Conservation (phyloP, 306 rosid genomes). For the Rosa rugosa region DNA sequence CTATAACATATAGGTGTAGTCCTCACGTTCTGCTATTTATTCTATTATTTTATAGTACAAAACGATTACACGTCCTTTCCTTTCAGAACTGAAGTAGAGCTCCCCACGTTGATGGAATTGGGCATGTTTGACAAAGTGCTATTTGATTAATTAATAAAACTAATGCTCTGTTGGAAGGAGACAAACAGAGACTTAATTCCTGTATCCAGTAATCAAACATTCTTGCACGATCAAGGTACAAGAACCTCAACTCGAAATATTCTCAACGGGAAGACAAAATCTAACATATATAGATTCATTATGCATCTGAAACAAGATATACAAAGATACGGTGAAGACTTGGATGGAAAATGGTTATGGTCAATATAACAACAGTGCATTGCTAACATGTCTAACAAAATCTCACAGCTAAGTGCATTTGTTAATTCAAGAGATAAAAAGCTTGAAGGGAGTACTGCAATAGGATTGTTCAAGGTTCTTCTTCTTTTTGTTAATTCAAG, state of each 20-base stretch:
- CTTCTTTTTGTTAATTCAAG: background rate
- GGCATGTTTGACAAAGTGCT: constrained; percentile 21
- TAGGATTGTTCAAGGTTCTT: background rate
- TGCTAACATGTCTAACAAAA: background rate
- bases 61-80: background rate
- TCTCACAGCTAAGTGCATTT: background rate
- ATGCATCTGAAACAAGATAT: background rate
- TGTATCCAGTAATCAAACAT: too few species aligned
- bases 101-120: constrained; percentile 51
- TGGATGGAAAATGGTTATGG: background rate
- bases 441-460: background rate
- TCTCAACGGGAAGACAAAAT: background rate
- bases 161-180: constrained; percentile 1
- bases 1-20: constrained; percentile 31
- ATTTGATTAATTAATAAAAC: background rate
- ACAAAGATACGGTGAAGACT: background rate
- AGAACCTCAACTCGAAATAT: background rate
- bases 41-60: background rate
- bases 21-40: constrained; percentile 43
- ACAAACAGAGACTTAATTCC: background rate
- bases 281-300: background rate
- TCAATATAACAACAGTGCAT: background rate
- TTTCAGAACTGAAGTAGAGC: constrained; percentile 35
- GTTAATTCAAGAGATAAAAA: background rate
- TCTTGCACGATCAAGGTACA: too few species aligned